A percentile compares a stretch with the other conserved stretches of the same genome.
Conservation (phyloP, 805 yeast genomes). For the Myxozyma mucilagina region DNA sequence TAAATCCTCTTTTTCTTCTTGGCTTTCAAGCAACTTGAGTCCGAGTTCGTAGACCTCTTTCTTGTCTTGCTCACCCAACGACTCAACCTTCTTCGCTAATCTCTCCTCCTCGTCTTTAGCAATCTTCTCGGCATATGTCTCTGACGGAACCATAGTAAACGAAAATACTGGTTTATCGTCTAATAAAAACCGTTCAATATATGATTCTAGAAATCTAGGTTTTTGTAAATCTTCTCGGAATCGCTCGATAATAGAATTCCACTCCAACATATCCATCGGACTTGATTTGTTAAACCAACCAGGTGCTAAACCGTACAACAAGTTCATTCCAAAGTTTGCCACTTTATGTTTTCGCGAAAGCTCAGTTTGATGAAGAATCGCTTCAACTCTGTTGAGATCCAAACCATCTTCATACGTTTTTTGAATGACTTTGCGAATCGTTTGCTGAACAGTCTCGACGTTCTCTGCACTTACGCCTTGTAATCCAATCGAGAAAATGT, state of each 20-base stretch:
- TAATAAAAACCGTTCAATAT: slow-evolving; percentile 57
- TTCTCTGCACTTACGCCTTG: slow-evolving; percentile 65
- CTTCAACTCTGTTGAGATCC: slow-evolving; percentile 66
- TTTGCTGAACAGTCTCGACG: slow-evolving; percentile 48
- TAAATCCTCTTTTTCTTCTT: slow-evolving; percentile 67
- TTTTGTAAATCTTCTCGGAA: slow-evolving; percentile 66
- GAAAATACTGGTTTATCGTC: slow-evolving; percentile 57
- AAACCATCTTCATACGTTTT: slow-evolving; percentile 49
- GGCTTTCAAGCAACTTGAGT: slow-evolving; percentile 57
- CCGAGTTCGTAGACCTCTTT: slow-evolving; percentile 63
- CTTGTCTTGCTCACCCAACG: slow-evolving; percentile 57
- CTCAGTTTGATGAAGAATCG: slow-evolving; percentile 85
- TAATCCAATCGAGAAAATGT: slow-evolving; percentile 80
- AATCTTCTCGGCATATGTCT: slow-evolving; percentile 52
- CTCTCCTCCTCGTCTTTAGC: slow-evolving; percentile 58
- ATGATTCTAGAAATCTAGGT: slow-evolving; percentile 59
- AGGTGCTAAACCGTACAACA: slow-evolving; percentile 73
- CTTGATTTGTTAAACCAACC: slow-evolving; percentile 83
- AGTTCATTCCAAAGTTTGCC: slow-evolving; percentile 82
- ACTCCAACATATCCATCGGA: slow-evolving; percentile 67
- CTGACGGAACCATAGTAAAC: slow-evolving; percentile 75
- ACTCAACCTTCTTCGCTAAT: slow-evolving; percentile 47
- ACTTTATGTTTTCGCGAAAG: slow-evolving; percentile 80
- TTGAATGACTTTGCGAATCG: slow-evolving; percentile 51
- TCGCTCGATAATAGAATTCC: slow-evolving; percentile 56